These are phyloP conservation scores for Sequoia sempervirens DNA, from an alignment of 75 land plant species.

Conservation along the genomic window DNA sequence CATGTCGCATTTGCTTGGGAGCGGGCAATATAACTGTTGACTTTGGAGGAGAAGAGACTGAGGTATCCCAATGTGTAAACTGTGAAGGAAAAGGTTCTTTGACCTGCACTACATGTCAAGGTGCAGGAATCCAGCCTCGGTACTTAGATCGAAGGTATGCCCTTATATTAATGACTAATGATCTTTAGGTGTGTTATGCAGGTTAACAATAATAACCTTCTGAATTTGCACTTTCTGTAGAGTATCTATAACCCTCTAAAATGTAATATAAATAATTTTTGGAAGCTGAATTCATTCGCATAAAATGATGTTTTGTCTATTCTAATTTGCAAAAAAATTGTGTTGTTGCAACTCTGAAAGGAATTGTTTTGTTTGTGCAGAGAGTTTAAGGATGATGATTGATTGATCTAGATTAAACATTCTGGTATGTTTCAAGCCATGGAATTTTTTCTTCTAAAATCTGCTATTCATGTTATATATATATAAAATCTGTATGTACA, in stretches of 20 bases:
- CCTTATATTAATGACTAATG: neutral
- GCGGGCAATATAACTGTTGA: conserved; percentile 71
- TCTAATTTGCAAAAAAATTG: neutral
- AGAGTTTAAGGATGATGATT: conserved; percentile 14
- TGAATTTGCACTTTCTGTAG: neutral
- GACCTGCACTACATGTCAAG: conserved; percentile 97
- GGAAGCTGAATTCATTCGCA: neutral
- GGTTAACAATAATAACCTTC: neutral
- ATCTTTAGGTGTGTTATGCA: neutral
- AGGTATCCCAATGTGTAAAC: conserved; percentile 83
- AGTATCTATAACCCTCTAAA: neutral
- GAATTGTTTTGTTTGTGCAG: neutral
- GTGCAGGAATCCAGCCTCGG: conserved; percentile 88
- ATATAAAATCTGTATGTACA: too few relatives aligned
- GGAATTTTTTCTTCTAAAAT: neutral
- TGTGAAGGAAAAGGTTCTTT: conserved; percentile 92
- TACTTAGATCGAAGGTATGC: conserved; percentile 89
- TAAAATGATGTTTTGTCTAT: neutral
- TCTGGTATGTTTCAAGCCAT: conserved; percentile 4
- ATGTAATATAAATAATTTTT: neutral
- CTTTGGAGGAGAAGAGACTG: conserved; percentile 77
- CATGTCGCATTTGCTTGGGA: conserved; percentile 89
- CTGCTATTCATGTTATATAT: neutral
- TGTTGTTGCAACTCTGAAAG: neutral
- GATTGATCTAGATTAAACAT: neutral